These are phyloP conservation scores for Aspergillus wentii DNA, from an alignment of 495 filamentous ascomycete species.

Conservation along the genomic window DNA sequence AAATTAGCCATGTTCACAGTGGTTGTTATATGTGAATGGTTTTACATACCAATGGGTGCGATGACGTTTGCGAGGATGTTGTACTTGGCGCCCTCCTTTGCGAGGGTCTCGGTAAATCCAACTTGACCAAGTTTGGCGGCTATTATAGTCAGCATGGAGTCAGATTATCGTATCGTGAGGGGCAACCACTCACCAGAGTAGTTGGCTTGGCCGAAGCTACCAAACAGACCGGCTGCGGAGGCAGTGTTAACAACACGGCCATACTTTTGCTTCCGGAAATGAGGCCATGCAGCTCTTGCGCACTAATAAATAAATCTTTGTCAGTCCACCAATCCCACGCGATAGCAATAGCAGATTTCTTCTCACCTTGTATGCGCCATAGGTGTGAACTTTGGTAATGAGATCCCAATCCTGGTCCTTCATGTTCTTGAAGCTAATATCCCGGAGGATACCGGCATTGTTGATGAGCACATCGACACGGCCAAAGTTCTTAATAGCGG, in stretches of 20 bases:
- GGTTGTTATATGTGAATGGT: neutral
- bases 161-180: neutral
- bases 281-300: constrained; percentile 91
- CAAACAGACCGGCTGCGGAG: constrained; percentile 92
- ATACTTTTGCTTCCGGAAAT: constrained; percentile 98
- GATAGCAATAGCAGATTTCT: neutral
- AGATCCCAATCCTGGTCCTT: constrained; percentile 95
- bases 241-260: constrained; percentile 94
- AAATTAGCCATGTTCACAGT: constrained; percentile 4
- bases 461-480: constrained; percentile 94
- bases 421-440: constrained; percentile 99
- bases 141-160: constrained; percentile 19
- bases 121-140: constrained; percentile 95
- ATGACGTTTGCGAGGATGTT: constrained; percentile 97
- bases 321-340: neutral
- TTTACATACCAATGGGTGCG: constrained; percentile 75
- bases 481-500: constrained; percentile 87
- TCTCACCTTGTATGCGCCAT: constrained; percentile 85
- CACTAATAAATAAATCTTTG: constrained; percentile 46
- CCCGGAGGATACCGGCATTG: constrained; percentile 95
- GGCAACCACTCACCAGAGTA: constrained; percentile 70
- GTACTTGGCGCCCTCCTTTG: constrained; percentile 97
- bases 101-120: constrained; percentile 96
- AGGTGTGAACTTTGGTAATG: constrained; percentile 88
- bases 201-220: constrained; percentile 93